phyloP scores from a whole-genome alignment of 495 filamentous ascomycete species.

The Neurospora sp. region DNA sequence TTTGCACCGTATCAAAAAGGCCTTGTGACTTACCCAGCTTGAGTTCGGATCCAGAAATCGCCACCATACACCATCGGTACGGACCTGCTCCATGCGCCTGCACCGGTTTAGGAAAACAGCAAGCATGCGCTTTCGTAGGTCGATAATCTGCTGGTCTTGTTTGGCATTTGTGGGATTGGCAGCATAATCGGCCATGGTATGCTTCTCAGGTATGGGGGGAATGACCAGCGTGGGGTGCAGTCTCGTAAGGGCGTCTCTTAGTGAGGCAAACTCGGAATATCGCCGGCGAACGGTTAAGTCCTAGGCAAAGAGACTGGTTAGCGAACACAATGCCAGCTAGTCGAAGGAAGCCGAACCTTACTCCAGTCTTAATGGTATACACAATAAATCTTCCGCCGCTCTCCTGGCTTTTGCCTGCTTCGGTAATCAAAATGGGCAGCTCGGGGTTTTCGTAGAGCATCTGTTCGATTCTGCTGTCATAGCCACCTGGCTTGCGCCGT shows the following conservation, averaged over 20 bases:
- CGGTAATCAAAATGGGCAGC: constrained; percentile 76
- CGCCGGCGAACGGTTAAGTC: constrained; percentile 89
- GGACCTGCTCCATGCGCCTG: constrained; percentile 81
- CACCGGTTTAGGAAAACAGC: constrained; percentile 91
- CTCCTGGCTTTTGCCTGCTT: constrained; percentile 92
- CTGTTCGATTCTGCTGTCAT: constrained; percentile 92
- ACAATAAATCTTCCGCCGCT: constrained; percentile 84
- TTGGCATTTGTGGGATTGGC: constrained; percentile 96
- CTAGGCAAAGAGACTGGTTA: constrained; percentile 37
- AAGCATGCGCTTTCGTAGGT: constrained; percentile 91
- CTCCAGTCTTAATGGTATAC: constrained; percentile 91
- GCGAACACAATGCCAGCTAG: background rate
- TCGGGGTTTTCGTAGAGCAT: constrained; percentile 92
- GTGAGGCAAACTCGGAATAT: constrained; percentile 94
- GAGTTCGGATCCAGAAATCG: constrained; percentile 94
- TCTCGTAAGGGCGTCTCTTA: constrained; percentile 77
- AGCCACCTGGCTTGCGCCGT: constrained; percentile 68
- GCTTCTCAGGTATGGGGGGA: constrained; percentile 95
- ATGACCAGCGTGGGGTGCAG: constrained; percentile 91
- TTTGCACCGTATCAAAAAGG: background rate
- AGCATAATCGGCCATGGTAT: constrained; percentile 96
- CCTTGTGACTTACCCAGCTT: constrained; percentile 71
- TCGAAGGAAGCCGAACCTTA: constrained; percentile 33
- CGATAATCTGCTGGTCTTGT: constrained; percentile 92
- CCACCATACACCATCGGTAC: constrained; percentile 94